These are phyloP conservation scores for Omphalea diandra DNA, from an alignment of 441 rosid species.

Conservation along the genomic window DNA sequence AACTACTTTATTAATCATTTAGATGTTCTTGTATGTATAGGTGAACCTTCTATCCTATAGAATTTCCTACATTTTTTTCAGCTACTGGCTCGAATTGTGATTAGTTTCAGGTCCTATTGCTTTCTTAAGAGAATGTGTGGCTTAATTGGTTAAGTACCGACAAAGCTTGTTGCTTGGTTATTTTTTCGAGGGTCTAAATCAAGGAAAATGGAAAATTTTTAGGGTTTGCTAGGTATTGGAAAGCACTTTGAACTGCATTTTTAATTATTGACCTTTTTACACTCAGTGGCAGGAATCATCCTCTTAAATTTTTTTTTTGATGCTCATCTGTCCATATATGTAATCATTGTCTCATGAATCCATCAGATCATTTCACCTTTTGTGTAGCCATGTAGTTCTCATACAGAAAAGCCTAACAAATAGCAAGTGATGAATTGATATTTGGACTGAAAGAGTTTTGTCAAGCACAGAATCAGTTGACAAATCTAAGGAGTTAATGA, in stretches of 20 bases:
- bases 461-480: neutral
- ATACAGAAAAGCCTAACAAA: neutral
- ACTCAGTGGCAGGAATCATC: neutral
- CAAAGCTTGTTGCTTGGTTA: neutral
- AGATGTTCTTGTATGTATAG: neutral
- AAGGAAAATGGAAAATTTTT: neutral
- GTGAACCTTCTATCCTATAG: neutral
- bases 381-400: neutral
- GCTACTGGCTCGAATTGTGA: neutral
- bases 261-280: neutral
- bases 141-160: neutral
- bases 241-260: neutral
- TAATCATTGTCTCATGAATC: too few species aligned
- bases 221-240: neutral
- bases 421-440: neutral
- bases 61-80: neutral
- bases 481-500: neutral
- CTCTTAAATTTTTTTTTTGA: neutral
- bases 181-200: neutral
- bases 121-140: neutral
- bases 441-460: neutral
- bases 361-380: neutral
- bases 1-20: too few species aligned
- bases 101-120: neutral
- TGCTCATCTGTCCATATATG: too few species aligned